Base-by-base conservation (phyloP, 2,329 filamentous ascomycete species). In the Niveomyces coronatus region DNA sequence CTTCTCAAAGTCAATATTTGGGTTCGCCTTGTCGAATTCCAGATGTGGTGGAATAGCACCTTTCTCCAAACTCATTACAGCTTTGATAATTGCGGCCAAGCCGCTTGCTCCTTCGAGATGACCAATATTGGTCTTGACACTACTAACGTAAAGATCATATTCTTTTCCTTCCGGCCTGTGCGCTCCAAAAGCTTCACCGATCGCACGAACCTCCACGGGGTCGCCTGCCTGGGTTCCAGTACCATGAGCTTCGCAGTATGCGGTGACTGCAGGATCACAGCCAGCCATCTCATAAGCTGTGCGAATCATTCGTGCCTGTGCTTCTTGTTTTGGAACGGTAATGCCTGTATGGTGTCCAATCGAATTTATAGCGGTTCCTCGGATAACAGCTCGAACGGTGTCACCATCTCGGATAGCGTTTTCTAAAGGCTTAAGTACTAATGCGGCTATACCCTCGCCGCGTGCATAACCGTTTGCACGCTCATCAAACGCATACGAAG, bases 391-490 rank as follows among this genome's bases (percentile, higher is more conserved):
- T 27, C 54, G 47, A 20, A 62, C 55, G 2, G 13, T 32, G 20
- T 46, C 40, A 0, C 53, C 53, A 44, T 68, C 60, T 5, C 54
- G 55, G 31, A 63, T 62, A 2, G 67, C 67, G 33, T 60, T 54
- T 3, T 53, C 49, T 0, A 70, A 49, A 1, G 53, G 57, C 49
- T 71, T 72, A 2, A 73, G 41, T 3, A 69, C 39, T 31, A 16
- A 3, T 11, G 57, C 51, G 1, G 50, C 60, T n/a, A 61, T 51
- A 6, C 67, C 69, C 45, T 74, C 70, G 3, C 66, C 68, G 9
- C 67, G 56, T 1, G 55, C 64, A 45, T 70, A 74, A 1, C 70
- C 70, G 41, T 60, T 58, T 1, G 58, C 68, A 13, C 46, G 47
- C 7, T 48, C 44, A 44, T 68, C 69, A 44, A 58, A 68, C 3